Conservation (phyloP, 2,329 filamentous ascomycete genomes). For the Apiospora arundinis region DNA sequence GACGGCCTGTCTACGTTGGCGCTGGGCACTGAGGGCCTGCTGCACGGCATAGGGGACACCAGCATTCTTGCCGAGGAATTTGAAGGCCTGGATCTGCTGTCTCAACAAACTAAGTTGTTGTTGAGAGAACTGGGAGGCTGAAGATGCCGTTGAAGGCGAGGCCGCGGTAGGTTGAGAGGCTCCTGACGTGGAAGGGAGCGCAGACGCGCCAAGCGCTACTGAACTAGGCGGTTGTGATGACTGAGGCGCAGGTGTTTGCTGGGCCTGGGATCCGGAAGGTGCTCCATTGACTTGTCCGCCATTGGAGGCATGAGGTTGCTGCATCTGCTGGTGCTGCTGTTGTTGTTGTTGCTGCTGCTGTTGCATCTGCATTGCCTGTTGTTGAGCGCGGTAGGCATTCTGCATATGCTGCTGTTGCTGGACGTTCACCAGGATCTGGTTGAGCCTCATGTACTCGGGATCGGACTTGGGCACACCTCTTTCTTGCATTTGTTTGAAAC, state of each 20-base stretch:
- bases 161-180: slow-evolving; percentile 42
- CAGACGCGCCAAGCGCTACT: slow-evolving; percentile 46
- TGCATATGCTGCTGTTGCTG: slow-evolving; percentile 69
- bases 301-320: slow-evolving; percentile 54
- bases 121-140: slow-evolving; percentile 67
- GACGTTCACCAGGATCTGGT: slow-evolving; percentile 75
- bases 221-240: slow-evolving; percentile 44
- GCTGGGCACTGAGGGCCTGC: slow-evolving; percentile 80
- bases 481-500: slow-evolving; percentile 88
- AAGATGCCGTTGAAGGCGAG: slow-evolving; percentile 40
- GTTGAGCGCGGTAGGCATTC: slow-evolving; percentile 63
- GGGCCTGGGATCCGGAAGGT: slow-evolving; percentile 35
- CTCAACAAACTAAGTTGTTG: slow-evolving; percentile 82
- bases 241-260: slow-evolving; percentile 43
- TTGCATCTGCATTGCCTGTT: slow-evolving; percentile 62
- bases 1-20: slow-evolving; percentile 68
- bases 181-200: slow-evolving; percentile 44
- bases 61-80: slow-evolving; percentile 84
- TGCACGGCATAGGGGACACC: slow-evolving; percentile 81
- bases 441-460: slow-evolving; percentile 85
- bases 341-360: slow-evolving; percentile 64
- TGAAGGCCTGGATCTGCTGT: slow-evolving; percentile 91
- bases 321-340: slow-evolving; percentile 59
- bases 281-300: slow-evolving; percentile 63
- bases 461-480: slow-evolving; percentile 81